Base-by-base conservation (phyloP, 73 alveolate genomes). In the Paramecium primaurelia region DNA sequence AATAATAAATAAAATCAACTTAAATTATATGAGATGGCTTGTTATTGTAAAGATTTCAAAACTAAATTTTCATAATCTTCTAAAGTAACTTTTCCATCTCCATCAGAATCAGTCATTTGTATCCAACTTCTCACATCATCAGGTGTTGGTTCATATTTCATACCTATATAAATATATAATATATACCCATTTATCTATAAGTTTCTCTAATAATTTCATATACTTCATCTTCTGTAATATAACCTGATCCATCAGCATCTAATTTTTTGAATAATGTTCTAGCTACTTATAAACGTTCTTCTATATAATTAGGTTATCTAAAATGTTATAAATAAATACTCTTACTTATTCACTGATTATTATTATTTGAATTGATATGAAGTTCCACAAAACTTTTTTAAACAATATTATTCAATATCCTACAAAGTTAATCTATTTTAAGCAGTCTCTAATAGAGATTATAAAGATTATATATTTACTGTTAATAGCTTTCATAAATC, bases 121-220 rank as follows among this genome's bases (percentile, higher is more conserved):
- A 88, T 68, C 94, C 94, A 88, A 77, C 86, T 88, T 71, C 94
- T 71, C 26, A 88, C 94, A 71, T 88, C 94, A 88, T 88, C 94
- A 20, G 73, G 71, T 16, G 94, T 88, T 6, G 94, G 94, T 47
- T 83, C 87, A 71, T 71, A 88, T 45, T 69, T 88, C 47, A 88
- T 88, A 1, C 86, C 86, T 71, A 12, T 1, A 71, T 7, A 16
- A 1, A 1, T 0, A 7, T 47, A 36, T 37, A 10, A 14, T 11
- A 28, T 0, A 32, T 71, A 71, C 94, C 94, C 77, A 88, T 88
- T 22, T 64, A 42, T 88, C 94, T 88, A 37, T 88, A 88, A 0
- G 94, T 88, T 18, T 88, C 94, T 32, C 94, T 71, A 9, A 88
- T 88, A 69, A 88, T 88, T 47, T 83, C 94, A 88, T 88, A 88